Conservation (phyloP, 2,329 filamentous ascomycete species). For the Aureobasidium pullulans region DNA sequence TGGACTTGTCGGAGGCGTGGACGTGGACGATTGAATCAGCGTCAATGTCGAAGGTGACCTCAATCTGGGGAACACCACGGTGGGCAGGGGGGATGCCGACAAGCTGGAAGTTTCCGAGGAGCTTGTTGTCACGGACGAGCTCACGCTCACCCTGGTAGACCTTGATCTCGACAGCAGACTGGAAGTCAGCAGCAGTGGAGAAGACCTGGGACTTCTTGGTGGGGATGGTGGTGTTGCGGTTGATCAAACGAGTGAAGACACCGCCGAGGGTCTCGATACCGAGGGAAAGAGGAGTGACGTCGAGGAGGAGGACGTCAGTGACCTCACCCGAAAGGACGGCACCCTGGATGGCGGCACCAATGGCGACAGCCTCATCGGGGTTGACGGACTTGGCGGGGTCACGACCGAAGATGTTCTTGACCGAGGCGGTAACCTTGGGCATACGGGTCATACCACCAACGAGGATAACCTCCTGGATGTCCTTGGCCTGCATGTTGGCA, state of each 20-base stretch:
- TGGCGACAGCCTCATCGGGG: constrained; percentile 97
- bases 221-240: constrained; percentile 45
- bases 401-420: constrained; percentile 97
- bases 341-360: constrained; percentile 96
- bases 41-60: constrained; percentile 98
- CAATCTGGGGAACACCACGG: constrained; percentile 92
- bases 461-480: constrained; percentile 95
- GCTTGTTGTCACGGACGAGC: constrained; percentile 96
- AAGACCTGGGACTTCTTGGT: constrained; percentile 14
- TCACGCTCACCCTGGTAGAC: constrained; percentile 99
- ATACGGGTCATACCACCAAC: constrained; percentile 99
- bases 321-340: constrained; percentile 98
- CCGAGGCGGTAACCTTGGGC: constrained; percentile 60
- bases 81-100: constrained; percentile 62
- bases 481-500: constrained; percentile 75
- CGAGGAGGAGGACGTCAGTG: constrained; percentile 89
- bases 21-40: constrained; percentile 99
- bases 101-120: constrained; percentile 95
- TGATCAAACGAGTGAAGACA: constrained; percentile 92
- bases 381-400: constrained; percentile 99
- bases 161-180: constrained; percentile 96
- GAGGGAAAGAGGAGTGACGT: constrained; percentile 91
- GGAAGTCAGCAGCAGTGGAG: constrained; percentile 10
- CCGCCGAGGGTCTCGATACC: constrained; percentile 99
- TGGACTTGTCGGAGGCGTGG: constrained; percentile 97